phyloP scores from a whole-genome alignment of 1,139 yeast species.

The Yamadazyma membranifaciens region DNA sequence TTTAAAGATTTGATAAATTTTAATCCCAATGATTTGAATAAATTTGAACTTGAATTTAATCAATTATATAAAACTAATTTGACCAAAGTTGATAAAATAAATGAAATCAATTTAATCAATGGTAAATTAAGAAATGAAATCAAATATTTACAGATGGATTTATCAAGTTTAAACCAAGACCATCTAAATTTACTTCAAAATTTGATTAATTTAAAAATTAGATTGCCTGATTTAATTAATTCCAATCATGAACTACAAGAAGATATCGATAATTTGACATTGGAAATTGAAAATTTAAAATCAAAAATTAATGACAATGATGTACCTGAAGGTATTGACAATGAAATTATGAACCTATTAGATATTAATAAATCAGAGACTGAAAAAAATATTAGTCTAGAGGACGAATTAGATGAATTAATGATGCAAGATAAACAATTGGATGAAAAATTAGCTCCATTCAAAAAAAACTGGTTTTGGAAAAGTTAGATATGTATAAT shows the following conservation, averaged over 20 bases:
- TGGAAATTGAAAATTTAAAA: conserved; percentile 53
- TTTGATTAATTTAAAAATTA: conserved; percentile 41
- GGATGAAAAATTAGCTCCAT: conserved; percentile 24
- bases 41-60: conserved; percentile 71
- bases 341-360: conserved; percentile 47
- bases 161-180: conserved; percentile 70
- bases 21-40: conserved; percentile 66
- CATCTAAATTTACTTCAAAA: conserved; percentile 52
- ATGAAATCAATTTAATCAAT: conserved; percentile 60
- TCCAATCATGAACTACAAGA: conserved; percentile 68
- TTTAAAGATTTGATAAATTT: conserved; percentile 81
- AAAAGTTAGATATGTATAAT: conserved; percentile 1
- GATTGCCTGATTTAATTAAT: conserved; percentile 59
- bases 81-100: conserved; percentile 69
- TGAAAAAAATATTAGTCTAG: conserved; percentile 54
- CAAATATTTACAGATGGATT: conserved; percentile 68
- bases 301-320: conserved; percentile 35
- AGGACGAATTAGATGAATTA: conserved; percentile 42
- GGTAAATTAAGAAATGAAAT: conserved; percentile 74
- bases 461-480: conserved; percentile 21
- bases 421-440: conserved; percentile 27
- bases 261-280: conserved; percentile 57
- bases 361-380: conserved; percentile 54
- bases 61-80: conserved; percentile 70
- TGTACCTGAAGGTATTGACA: conserved; percentile 42